Evolutionary conservation across 164 flowering plant species (phyloP).

Genomic region (Macadamia integrifolia): DNA sequence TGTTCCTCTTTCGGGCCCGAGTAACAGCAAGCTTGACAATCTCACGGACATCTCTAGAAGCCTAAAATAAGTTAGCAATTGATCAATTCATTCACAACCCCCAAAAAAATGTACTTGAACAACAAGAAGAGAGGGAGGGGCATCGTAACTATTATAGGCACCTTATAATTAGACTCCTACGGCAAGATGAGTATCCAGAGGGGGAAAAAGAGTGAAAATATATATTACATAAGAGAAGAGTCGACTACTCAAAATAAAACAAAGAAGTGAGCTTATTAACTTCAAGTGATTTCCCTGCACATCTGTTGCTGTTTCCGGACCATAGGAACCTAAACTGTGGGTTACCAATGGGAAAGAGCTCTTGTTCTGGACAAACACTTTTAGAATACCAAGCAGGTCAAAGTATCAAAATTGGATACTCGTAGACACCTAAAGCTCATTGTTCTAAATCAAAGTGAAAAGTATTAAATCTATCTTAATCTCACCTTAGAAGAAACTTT

Average conservation of each 20-base stretch:
- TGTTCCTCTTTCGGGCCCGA: slow-evolving; percentile 72
- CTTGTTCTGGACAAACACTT: too few relatives aligned
- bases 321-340: too few relatives aligned
- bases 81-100: neutral
- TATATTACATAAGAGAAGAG: neutral
- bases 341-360: too few relatives aligned
- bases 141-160: neutral
- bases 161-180: neutral
- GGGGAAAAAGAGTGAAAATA: neutral
- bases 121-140: neutral
- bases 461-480: neutral
- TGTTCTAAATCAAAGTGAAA: neutral
- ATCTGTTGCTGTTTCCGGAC: too few relatives aligned
- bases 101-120: neutral
- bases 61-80: slow-evolving; percentile 30
- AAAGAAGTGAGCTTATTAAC: neutral
- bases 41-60: slow-evolving; percentile 72
- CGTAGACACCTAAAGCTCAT: neutral
- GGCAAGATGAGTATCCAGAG: neutral
- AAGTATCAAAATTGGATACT: neutral
- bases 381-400: neutral
- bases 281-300: too few relatives aligned
- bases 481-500: slow-evolving; percentile 79
- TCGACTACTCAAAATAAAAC: neutral
- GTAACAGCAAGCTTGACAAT: slow-evolving; percentile 77